Evolutionary conservation across 2,329 filamentous ascomycete species (phyloP).

Genomic region (Didymella keratinophila): DNA sequence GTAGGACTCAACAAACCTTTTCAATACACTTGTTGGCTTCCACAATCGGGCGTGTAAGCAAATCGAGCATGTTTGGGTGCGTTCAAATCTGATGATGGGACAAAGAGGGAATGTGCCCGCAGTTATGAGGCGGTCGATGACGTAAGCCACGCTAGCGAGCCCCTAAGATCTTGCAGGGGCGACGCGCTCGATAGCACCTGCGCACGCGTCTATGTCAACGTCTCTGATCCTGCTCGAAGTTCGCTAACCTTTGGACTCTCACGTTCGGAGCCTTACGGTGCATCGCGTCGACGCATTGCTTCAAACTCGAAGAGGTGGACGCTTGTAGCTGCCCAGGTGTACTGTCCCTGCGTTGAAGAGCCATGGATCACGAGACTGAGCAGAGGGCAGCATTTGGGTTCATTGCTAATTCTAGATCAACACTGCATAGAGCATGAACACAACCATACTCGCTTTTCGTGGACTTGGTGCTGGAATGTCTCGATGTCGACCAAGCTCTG

Average conservation of each 20-base stretch:
- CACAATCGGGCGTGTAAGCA: too few species aligned
- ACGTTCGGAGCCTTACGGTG: neutral
- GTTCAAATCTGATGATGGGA: neutral
- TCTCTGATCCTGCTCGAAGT: neutral
- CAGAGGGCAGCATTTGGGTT: neutral
- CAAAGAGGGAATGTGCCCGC: neutral
- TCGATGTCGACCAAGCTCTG: neutral
- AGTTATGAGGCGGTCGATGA: neutral
- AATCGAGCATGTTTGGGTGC: neutral
- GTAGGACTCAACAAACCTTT: neutral
- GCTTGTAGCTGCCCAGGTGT: neutral
- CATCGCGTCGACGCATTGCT: neutral
- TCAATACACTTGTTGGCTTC: neutral
- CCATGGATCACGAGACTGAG: neutral
- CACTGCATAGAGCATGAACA: neutral
- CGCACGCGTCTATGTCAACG: neutral
- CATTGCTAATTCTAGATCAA: neutral
- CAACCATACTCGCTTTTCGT: neutral
- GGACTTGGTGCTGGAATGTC: neutral
- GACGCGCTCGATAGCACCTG: too few species aligned
- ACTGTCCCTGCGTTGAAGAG: neutral
- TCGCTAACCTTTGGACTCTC: neutral
- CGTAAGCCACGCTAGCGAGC: constrained; percentile 3
- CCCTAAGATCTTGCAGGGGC: too few species aligned
- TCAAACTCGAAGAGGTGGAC: neutral